phyloP scores from a whole-genome alignment of 345 rosid species.

The Citrus hindsii region DNA sequence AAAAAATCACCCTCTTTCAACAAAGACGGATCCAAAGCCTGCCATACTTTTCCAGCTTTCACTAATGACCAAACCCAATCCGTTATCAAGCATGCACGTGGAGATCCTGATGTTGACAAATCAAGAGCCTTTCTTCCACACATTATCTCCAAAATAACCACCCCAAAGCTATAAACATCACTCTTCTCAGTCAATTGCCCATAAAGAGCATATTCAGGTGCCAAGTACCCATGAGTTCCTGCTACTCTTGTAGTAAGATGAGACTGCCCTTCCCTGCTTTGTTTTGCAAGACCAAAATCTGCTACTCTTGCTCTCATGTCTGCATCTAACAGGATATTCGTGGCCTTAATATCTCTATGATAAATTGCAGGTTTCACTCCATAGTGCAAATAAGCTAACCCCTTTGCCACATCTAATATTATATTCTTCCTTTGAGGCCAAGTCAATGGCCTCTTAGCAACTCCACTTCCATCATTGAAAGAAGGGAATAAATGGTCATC shows the following conservation, averaged over 20 bases:
- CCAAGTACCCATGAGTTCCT: slow-evolving; percentile 91
- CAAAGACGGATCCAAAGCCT: slow-evolving; percentile 57
- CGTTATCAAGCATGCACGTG: slow-evolving; percentile 62
- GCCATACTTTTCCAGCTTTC: slow-evolving; percentile 62
- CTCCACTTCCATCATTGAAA: slow-evolving; percentile 9
- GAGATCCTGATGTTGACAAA: slow-evolving; percentile 53
- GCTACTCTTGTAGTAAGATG: slow-evolving; percentile 97
- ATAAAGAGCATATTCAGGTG: slow-evolving; percentile 90
- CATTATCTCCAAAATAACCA: slow-evolving; percentile 83
- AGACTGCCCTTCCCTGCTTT: slow-evolving; percentile 85
- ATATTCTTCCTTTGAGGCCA: slow-evolving; percentile 92
- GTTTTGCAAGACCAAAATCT: slow-evolving; percentile 85
- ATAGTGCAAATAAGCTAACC: slow-evolving; percentile 83
- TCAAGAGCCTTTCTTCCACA: slow-evolving; percentile 89
- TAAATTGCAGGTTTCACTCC: slow-evolving; percentile 94
- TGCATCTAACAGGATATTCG: slow-evolving; percentile 74
- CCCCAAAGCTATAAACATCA: slow-evolving; percentile 93
- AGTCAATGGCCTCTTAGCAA: slow-evolving; percentile 34
- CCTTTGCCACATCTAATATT: slow-evolving; percentile 84
- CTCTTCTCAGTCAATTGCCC: slow-evolving; percentile 90
- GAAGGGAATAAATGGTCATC: slow-evolving; percentile 64
- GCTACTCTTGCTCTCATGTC: slow-evolving; percentile 95
- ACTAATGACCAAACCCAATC: slow-evolving; percentile 94
- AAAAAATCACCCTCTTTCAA: slow-evolving; percentile 35
- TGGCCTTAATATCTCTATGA: slow-evolving; percentile 86